These are phyloP conservation scores for Ploettnerulaceae sp. DNA, from an alignment of 2,329 filamentous ascomycete species.

Conservation along the genomic window DNA sequence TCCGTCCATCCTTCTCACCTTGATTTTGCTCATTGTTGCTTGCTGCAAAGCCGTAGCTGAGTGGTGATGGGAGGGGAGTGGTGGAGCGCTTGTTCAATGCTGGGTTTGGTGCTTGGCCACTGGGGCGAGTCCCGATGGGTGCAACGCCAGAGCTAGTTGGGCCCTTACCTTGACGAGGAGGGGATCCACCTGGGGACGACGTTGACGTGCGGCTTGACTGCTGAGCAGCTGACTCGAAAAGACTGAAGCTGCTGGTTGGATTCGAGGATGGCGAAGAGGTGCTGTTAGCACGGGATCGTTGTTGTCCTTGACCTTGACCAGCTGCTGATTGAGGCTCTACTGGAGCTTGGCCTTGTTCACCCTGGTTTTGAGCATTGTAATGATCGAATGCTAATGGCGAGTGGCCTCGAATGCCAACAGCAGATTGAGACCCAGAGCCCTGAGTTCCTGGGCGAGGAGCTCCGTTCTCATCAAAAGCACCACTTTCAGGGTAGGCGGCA, in stretches of 20 bases:
- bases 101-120: conserved; percentile 52
- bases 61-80: conserved; percentile 85
- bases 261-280: conserved; percentile 77
- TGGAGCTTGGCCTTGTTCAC: conserved; percentile 34
- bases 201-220: conserved; percentile 74
- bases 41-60: conserved; percentile 66
- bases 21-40: conserved; percentile 41
- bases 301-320: conserved; percentile 32
- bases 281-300: conserved; percentile 70
- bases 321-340: conserved; percentile 45
- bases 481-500: conserved; percentile 61
- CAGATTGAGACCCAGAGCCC: conserved; percentile 53
- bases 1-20: conserved; percentile 35
- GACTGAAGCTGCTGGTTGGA: conserved; percentile 51
- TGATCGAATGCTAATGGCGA: conserved; percentile 79
- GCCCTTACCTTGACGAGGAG: conserved; percentile 63
- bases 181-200: conserved; percentile 80
- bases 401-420: conserved; percentile 63
- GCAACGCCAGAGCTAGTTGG: conserved; percentile 64
- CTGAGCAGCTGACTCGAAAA: conserved; percentile 57
- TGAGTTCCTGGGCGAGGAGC: conserved; percentile 61
- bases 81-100: conserved; percentile 68
- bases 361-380: conserved; percentile 42
- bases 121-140: conserved; percentile 87
- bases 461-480: conserved; percentile 63